Evolutionary conservation across 2,329 filamentous ascomycete genomes (phyloP), one percentile per base, ranked within the genome.

Genomic region (Phaeosphaeriaceae sp.): DNA sequence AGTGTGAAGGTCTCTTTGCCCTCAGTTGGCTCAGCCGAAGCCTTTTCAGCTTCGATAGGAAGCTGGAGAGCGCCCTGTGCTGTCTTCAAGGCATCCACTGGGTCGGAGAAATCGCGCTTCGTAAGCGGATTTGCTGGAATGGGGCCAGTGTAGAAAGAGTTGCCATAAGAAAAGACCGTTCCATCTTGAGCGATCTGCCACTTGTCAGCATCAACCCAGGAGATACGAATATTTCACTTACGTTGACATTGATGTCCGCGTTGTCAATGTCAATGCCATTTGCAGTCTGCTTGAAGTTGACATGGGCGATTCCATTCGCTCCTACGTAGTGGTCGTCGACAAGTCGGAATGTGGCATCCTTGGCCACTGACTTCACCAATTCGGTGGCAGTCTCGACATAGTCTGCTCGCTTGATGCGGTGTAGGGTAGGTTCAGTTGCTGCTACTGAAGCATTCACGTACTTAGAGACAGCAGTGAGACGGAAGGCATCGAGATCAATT

Each of bases 211-310:
- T 40, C 53, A n/a, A 6, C 3, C 23, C 19, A 2, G 24, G 21
- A 17, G 1, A 46, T n/a, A 2, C 1, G 28, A 22, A 19, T 19
- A 13, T n/a, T 10, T 19, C 64, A 87, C 84, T 26, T 65, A 87
- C 84, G 62, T 88, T 88, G 49, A 88, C 84, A 52, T 87, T 87
- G 66, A 87, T 86, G 67, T 86, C 84, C 0, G 83, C 85, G 65
- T 88, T 88, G 65, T 88, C 86, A 58, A 89, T 83, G 59, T 88
- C 86, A 23, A 88, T 70, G 1, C 82, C 86, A 54, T 87, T 83
- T 8, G 79, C 76, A 0, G 85, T 88, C 75, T 88, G 86, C 74
- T 84, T 85, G 69, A 88, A 86, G 70, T 86, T 81, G 63, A 87
- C 84, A 66, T 88, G 86, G 0, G 79, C 80, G 57, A 88, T 78